Conservation (phyloP, 2,329 filamentous ascomycete species). For the Fusarium tricinctum region DNA sequence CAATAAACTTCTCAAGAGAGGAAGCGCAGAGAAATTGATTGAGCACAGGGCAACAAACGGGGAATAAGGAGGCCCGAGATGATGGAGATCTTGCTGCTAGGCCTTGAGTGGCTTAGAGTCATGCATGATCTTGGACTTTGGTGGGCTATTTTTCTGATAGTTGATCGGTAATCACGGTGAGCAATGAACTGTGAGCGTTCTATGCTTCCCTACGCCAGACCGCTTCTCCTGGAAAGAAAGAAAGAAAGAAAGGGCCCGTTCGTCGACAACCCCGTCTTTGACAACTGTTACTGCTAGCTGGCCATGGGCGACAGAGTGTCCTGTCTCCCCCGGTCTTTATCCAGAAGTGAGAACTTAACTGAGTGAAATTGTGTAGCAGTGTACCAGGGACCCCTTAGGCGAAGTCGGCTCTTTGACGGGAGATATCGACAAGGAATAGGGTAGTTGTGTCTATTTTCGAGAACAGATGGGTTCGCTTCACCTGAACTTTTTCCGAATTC, state of each 20-base stretch:
- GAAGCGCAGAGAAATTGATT: slow-evolving; percentile 10
- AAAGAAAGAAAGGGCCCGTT: slow-evolving; percentile 36
- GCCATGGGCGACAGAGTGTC: slow-evolving; percentile 42
- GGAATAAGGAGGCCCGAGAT: slow-evolving; percentile 24
- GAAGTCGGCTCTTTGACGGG: slow-evolving; percentile 19
- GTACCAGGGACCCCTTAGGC: slow-evolving; percentile 19
- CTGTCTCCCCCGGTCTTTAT: slow-evolving; percentile 19
- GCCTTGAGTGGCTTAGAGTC: slow-evolving; percentile 22
- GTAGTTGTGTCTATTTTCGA: slow-evolving; percentile 23
- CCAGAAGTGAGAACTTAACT: slow-evolving; percentile 17
- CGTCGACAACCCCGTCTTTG: slow-evolving; percentile 39
- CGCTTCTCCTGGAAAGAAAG: slow-evolving; percentile 42
- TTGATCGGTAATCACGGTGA: slow-evolving; percentile 41
- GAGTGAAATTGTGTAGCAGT: too few relatives aligned
- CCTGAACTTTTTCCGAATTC: slow-evolving; percentile 12
- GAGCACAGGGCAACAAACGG: slow-evolving; percentile 23
- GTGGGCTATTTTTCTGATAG: slow-evolving; percentile 19
- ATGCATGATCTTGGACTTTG: slow-evolving; percentile 43
- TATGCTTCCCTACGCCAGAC: slow-evolving; percentile 41
- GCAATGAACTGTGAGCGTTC: not conserved
- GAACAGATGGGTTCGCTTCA: slow-evolving; percentile 8
- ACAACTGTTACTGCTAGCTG: slow-evolving; percentile 35
- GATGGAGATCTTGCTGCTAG: slow-evolving; percentile 38
- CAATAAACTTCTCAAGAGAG: slow-evolving; percentile 4
- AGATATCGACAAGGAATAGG: slow-evolving; percentile 36